Evolutionary conservation across 306 rosid genomes (phyloP), one percentile per base, ranked within the genome.

Genomic region (Glycine latifolia): DNA sequence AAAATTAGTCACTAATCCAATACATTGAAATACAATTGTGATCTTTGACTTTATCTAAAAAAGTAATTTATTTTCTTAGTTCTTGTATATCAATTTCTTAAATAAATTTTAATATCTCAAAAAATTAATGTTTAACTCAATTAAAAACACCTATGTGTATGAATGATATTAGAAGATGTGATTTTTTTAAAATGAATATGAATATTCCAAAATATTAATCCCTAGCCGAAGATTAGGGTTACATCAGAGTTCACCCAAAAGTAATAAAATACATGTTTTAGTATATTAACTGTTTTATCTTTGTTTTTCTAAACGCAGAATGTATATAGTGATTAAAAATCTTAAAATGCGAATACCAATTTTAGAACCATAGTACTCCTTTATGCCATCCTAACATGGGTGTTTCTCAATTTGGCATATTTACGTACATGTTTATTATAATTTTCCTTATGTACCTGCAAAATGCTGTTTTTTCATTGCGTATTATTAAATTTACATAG

Each of bases 391-490:
- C 49, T 26, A 48, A 14, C 52, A 67, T 15, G 81, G 46, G 33
- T 41, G 76, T 67, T 78, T 78, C 76, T 20, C 65, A 67, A 54
- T 67, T 41, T 8, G 68, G 58, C 66, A 12, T 55, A 39, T 54
- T 26, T 16, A n/a, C 3, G 69, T 75, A 59, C 70, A 20, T 16
- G 44, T 59, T 56, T 3, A 50, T 77, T n/a, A 50, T 65, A 48
- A 63, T 31, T 61, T 26, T 47, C 16, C 56, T 12, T 75, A 43
- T 20, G 46, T 41, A 59, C 62, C 61, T 13, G 3, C 39, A 56
- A n/a, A 54, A 41, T 41, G 55, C 6, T 41, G 53, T 35, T 39
- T 56, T 74, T 73, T 74, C 55, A 17, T 55, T 74, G 53, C 39
- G 55, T 54, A 74, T 74, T 17, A 39, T 56, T 56, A 47, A 73